These are phyloP conservation scores for Cytospora leucostoma DNA, from an alignment of 2,329 filamentous ascomycete species.

Conservation along the genomic window DNA sequence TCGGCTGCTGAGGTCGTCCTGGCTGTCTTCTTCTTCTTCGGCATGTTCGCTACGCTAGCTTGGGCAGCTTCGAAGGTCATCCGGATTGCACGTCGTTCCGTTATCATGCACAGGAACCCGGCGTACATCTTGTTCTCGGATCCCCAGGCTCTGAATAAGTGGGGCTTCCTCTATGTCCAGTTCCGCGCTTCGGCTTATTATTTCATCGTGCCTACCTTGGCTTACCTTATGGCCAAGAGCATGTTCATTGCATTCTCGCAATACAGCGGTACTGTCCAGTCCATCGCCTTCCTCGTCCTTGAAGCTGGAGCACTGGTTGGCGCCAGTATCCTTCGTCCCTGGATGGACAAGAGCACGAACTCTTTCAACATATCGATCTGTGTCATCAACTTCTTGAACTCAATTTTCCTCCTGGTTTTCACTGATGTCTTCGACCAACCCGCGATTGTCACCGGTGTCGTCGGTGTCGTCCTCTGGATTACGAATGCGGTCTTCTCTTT, in stretches of 20 bases:
- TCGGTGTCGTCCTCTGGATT: conserved; percentile 88
- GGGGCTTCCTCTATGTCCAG: conserved; percentile 97
- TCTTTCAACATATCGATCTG: conserved; percentile 93
- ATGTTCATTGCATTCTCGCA: conserved; percentile 87
- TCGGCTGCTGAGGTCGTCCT: conserved; percentile 84
- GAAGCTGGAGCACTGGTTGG: conserved; percentile 77
- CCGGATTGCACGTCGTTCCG: conserved; percentile 82
- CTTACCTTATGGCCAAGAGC: conserved; percentile 81
- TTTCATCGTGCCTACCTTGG: conserved; percentile 80
- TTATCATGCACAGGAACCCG: conserved; percentile 90
- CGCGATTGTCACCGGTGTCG: conserved; percentile 78
- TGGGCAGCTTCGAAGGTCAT: conserved; percentile 93
- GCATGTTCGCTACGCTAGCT: conserved; percentile 72
- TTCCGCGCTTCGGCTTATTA: conserved; percentile 96
- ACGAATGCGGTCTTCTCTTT: conserved; percentile 82
- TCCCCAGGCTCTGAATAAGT: conserved; percentile 91
- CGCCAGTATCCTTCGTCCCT: conserved; percentile 80
- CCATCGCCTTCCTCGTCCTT: conserved; percentile 78
- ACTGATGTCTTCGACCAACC: conserved; percentile 84
- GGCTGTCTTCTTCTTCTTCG: conserved; percentile 85
- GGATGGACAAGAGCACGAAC: conserved; percentile 99
- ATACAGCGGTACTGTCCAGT: conserved; percentile 69
- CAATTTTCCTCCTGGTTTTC: conserved; percentile 87
- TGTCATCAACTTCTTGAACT: conserved; percentile 86
- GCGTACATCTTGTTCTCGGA: conserved; percentile 97